These are phyloP conservation scores for Misopates orontium DNA, from an alignment of 257 asterid species.

Conservation along the genomic window DNA sequence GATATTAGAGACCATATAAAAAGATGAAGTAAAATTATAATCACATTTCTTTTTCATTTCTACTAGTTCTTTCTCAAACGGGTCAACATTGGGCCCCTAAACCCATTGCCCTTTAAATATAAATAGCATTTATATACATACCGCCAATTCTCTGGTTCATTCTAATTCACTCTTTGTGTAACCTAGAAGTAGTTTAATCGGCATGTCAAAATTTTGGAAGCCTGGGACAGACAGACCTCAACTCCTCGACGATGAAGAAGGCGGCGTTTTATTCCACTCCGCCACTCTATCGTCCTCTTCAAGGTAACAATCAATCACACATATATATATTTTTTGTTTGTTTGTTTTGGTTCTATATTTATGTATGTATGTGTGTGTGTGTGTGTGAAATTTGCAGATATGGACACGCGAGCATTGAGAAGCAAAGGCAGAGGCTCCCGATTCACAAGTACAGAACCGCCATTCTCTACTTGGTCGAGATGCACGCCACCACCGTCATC, in stretches of 20 bases:
- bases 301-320: slow-evolving; percentile 42
- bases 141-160: no score
- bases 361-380: neutral
- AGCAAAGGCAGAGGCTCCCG: slow-evolving; percentile 77
- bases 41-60: no score
- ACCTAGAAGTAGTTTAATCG: neutral
- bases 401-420: slow-evolving; percentile 62
- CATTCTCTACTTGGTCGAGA: slow-evolving; percentile 79
- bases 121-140: no score
- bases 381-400: slow-evolving; percentile 36
- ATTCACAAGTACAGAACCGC: slow-evolving; percentile 69
- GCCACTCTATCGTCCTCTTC: slow-evolving; percentile 72
- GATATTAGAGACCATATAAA: no score
- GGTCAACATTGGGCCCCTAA: no score
- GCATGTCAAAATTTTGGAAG: slow-evolving; percentile 83
- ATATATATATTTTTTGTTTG: slow-evolving; percentile 3
- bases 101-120: no score
- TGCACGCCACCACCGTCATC: slow-evolving; percentile 79
- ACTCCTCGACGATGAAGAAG: slow-evolving; percentile 91
- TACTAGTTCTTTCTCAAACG: no score
- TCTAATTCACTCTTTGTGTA: no score
- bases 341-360: neutral
- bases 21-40: no score
- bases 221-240: slow-evolving; percentile 91
- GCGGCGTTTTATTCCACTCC: slow-evolving; percentile 69